phyloP scores from a whole-genome alignment of 139 green algal species.

The Chlamydomonas applanata region DNA sequence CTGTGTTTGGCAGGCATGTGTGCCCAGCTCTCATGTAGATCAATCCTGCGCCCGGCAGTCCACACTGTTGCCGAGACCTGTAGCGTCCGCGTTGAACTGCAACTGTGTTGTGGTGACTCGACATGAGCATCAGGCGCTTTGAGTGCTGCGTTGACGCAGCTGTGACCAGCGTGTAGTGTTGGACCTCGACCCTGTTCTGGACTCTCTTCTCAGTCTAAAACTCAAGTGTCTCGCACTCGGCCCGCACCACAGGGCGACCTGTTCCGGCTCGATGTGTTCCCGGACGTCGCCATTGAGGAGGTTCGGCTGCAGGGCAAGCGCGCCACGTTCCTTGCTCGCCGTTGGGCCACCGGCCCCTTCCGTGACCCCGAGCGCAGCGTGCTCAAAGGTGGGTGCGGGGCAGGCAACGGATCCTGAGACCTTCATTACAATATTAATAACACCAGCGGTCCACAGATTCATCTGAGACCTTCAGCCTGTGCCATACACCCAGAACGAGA shows the following conservation, averaged over 20 bases:
- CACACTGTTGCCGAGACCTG: background rate
- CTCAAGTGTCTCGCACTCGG: background rate
- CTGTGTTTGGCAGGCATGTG: no score
- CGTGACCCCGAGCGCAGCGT: slow-evolving; percentile 30
- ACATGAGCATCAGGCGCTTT: no score
- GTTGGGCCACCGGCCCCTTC: slow-evolving; percentile 47
- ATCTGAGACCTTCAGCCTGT: no score
- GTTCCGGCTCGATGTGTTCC: slow-evolving; percentile 47
- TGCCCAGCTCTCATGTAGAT: no score
- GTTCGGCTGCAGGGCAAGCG: slow-evolving; percentile 37
- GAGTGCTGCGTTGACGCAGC: no score
- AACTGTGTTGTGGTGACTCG: background rate
- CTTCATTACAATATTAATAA: no score
- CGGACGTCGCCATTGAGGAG: slow-evolving; percentile 35
- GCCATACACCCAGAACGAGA: no score
- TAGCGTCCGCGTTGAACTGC: background rate
- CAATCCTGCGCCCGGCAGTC: background rate
- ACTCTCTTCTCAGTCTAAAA: no score
- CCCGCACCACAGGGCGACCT: slow-evolving; percentile 14
- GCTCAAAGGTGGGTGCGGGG: slow-evolving; percentile 24
- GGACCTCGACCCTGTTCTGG: no score
- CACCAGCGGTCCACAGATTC: no score
- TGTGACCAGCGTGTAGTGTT: no score
- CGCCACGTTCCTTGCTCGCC: slow-evolving; percentile 38
- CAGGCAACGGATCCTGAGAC: no score